Percentiles rank a stretch among this genome's conserved stretches.
Evolutionary conservation across 768 basidiomycete genomes (phyloP).

Genomic region (Lactarius trivialis): DNA sequence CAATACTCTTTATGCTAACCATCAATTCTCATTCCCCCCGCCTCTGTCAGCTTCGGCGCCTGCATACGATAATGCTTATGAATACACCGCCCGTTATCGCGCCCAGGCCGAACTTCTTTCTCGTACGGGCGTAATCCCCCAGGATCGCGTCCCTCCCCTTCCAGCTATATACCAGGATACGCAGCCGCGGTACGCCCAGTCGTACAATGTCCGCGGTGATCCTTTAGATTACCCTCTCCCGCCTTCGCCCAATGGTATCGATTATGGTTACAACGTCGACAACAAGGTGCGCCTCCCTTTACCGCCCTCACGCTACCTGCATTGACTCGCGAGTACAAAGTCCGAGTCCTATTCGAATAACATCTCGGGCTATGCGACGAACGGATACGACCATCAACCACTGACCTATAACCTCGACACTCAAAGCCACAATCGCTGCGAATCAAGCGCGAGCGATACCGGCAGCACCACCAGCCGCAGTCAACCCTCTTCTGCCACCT

Average conservation of each 20-base stretch:
- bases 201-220: constrained; percentile 14
- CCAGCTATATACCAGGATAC: constrained; percentile 19
- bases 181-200: constrained; percentile 14
- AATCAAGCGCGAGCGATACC: constrained; percentile 36
- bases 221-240: constrained; percentile 15
- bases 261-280: constrained; percentile 19
- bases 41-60: background rate
- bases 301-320: background rate
- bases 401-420: constrained; percentile 23
- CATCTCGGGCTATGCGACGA: background rate
- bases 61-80: constrained; percentile 26
- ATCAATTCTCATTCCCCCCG: constrained; percentile 21
- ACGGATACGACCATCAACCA: constrained; percentile 11
- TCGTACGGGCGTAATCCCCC: constrained; percentile 30
- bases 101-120: constrained; percentile 40
- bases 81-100: constrained; percentile 43
- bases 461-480: constrained; percentile 39
- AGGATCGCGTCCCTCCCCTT: constrained; percentile 15
- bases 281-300: constrained; percentile 16
- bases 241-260: constrained; percentile 12
- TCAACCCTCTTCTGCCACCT: constrained; percentile 47
- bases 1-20: constrained; percentile 12
- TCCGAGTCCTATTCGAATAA: constrained; percentile 6
- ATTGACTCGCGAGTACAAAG: constrained; percentile 10
- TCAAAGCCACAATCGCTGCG: constrained; percentile 23